These are phyloP conservation scores for Bipolaris cookei DNA, from an alignment of 2,329 filamentous ascomycete species.

Conservation along the genomic window DNA sequence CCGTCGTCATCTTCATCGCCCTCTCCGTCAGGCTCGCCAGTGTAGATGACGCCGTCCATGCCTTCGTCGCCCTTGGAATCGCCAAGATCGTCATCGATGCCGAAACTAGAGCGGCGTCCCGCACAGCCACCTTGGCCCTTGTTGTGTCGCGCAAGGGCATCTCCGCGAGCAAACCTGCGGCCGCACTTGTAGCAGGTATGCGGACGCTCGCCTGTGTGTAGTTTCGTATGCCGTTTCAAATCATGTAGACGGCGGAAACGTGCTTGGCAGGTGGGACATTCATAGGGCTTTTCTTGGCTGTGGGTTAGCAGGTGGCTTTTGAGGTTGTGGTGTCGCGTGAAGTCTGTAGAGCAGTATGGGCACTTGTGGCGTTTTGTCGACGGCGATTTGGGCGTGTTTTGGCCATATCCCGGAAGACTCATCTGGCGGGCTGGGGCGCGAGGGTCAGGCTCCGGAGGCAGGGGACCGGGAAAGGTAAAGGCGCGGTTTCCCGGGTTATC, in stretches of 20 bases:
- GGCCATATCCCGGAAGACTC: constrained; percentile 64
- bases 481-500: constrained; percentile 58
- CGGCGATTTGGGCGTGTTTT: constrained; percentile 69
- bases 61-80: constrained; percentile 59
- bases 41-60: constrained; percentile 69
- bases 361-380: constrained; percentile 93
- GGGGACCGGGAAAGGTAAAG: constrained; percentile 69
- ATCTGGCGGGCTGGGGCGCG: constrained; percentile 63
- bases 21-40: constrained; percentile 64
- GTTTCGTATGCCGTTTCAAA: constrained; percentile 92
- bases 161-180: constrained; percentile 90
- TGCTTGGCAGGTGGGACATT: constrained; percentile 91
- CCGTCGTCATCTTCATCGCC: constrained; percentile 58
- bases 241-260: constrained; percentile 93
- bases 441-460: constrained; percentile 54
- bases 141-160: constrained; percentile 91
- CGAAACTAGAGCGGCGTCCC: constrained; percentile 85
- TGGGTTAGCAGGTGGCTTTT: constrained; percentile 97
- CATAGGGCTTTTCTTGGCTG: constrained; percentile 96
- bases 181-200: constrained; percentile 96
- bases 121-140: constrained; percentile 96
- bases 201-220: constrained; percentile 94
- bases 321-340: constrained; percentile 95
- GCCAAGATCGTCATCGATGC: constrained; percentile 72
- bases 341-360: constrained; percentile 94